Base-by-base conservation (phyloP, 2,329 filamentous ascomycete genomes). In the Aureobasidium sp. region DNA sequence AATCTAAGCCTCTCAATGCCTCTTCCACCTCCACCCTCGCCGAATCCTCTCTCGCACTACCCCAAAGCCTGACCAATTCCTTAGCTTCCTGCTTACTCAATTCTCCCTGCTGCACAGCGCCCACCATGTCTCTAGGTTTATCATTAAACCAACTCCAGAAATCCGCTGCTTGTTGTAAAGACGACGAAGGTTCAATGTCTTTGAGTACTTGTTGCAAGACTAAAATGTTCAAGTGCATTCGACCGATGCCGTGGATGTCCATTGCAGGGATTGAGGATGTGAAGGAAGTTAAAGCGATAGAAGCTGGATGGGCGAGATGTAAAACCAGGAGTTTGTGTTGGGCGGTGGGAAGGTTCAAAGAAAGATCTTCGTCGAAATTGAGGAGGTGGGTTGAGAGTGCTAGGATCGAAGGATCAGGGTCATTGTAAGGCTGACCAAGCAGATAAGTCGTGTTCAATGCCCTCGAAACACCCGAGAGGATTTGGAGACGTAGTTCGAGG, bases 151-250 rank as follows among this genome's bases (percentile, higher is more conserved):
- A 73, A 24, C 82, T 81, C 70, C 86, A 92, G 76, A 88, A 93
- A 63, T 83, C 81, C 24, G 84, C 82, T 0, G 87, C 84, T 39
- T 84, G 78, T 4, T 80, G 79, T 32, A 93, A 78, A 62, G 83
- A 81, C 4, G 3, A 89, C 87, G 9, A 82, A 83, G 1, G 84
- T 80, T 94, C 91, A 59, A 99, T 87, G 67, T 96, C 96, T 78
- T 96, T 96, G 61, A 99, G 84, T 70, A 96, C 97, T 73, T 99
- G 94, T 76, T 97, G 93, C 57, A 99, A 79, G 44, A 99, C 94
- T 27, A 97, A 82, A 53, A 97, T 91, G 73, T 99, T 96, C 70
- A 97, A 84, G 73, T 92, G 88, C 84, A 99, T 92, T 41, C 92
- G 84, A n/a, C 87, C 85, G 64, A 87, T 90, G 46, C 94, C 94